Conservation (phyloP, 805 yeast genomes). For the Saccharomycopsis guyanensis region DNA sequence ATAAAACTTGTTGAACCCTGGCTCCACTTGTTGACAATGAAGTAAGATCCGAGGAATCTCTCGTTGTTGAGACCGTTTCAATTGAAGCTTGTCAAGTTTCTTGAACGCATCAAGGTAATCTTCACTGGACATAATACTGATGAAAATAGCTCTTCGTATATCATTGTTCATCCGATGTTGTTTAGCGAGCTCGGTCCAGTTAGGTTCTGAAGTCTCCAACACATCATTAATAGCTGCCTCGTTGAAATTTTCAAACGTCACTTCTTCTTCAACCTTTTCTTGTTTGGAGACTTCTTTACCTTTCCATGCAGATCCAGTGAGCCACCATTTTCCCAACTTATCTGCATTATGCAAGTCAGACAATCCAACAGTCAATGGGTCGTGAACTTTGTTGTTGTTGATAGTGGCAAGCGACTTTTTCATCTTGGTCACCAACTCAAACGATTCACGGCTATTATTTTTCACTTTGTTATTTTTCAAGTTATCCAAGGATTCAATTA, state of each 20-base stretch:
- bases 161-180: constrained; percentile 93
- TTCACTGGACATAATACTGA: constrained; percentile 90
- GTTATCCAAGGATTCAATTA: constrained; percentile 78
- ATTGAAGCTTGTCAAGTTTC: constrained; percentile 42
- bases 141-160: constrained; percentile 85
- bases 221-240: constrained; percentile 46
- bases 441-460: constrained; percentile 41
- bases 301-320: constrained; percentile 96
- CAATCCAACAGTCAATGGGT: constrained; percentile 77
- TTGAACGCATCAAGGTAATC: constrained; percentile 80
- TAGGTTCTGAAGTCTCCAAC: constrained; percentile 65
- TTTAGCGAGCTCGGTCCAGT: constrained; percentile 83
- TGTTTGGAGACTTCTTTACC: constrained; percentile 37
- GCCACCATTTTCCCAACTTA: constrained; percentile 96
- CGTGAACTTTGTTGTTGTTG: constrained; percentile 40
- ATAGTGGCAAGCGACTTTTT: constrained; percentile 56
- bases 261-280: constrained; percentile 16
- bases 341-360: constrained; percentile 74
- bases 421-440: constrained; percentile 46
- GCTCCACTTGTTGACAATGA: constrained; percentile 82
- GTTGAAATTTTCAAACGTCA: constrained; percentile 25
- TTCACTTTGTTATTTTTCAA: constrained; percentile 80
- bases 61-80: constrained; percentile 72
- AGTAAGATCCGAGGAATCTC: constrained; percentile 81
- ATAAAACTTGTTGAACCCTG: constrained; percentile 83